These are phyloP conservation scores for Anethum foeniculum DNA, from an alignment of 140 eudicot species.

Conservation along the genomic window DNA sequence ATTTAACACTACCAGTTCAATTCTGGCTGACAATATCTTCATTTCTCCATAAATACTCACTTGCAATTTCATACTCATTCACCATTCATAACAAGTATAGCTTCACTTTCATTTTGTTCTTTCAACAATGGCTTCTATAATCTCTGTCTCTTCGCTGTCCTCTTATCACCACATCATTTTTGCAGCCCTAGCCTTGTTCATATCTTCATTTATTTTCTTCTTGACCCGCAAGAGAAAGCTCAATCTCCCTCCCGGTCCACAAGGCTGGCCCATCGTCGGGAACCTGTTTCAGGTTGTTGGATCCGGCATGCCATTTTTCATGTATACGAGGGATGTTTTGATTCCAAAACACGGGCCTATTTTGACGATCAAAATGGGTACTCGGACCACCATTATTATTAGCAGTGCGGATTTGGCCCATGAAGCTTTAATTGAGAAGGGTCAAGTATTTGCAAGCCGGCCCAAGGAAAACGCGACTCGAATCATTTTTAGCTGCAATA, in stretches of 20 bases:
- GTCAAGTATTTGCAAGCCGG: constrained; percentile 58
- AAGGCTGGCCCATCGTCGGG: constrained; percentile 80
- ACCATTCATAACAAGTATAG: neutral
- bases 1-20: neutral
- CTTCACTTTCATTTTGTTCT: neutral
- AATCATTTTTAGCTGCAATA: constrained; percentile 60
- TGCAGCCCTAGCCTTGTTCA: constrained; percentile 35
- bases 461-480: constrained; percentile 85
- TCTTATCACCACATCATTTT: constrained; percentile 35
- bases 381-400: constrained; percentile 58
- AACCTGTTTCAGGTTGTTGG: constrained; percentile 68
- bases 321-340: constrained; percentile 42
- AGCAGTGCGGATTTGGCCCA: constrained; percentile 45
- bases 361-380: constrained; percentile 63
- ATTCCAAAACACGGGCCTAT: constrained; percentile 62
- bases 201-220: constrained; percentile 28
- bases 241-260: constrained; percentile 46
- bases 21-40: neutral
- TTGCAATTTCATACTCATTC: neutral
- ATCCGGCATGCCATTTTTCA: constrained; percentile 70
- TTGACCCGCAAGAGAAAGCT: constrained; percentile 16
- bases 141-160: constrained; percentile 26
- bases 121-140: constrained; percentile 27
- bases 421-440: constrained; percentile 60
- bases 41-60: constrained; percentile 1